phyloP scores from a whole-genome alignment of 495 filamentous ascomycete species.

The Tuber umbilicatum region DNA sequence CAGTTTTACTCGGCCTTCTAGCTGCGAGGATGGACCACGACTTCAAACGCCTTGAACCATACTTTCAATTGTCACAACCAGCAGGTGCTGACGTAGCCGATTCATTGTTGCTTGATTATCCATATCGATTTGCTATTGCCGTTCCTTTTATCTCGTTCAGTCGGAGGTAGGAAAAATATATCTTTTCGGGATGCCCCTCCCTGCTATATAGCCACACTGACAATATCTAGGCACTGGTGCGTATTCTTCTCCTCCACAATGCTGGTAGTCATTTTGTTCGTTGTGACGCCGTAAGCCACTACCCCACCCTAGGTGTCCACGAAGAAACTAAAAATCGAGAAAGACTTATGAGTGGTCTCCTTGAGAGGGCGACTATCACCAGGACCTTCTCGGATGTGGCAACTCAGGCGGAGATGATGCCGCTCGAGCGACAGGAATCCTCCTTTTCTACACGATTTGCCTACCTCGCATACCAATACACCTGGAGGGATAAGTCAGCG shows the following conservation, averaged over 20 bases:
- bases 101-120: constrained; percentile 20
- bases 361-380: constrained; percentile 1
- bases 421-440: neutral
- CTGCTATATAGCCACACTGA: neutral
- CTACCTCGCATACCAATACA: neutral
- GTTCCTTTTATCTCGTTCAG: constrained; percentile 7
- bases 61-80: constrained; percentile 15
- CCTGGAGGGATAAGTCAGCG: neutral
- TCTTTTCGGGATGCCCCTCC: neutral
- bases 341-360: constrained; percentile 7
- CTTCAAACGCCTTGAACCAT: constrained; percentile 26
- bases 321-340: neutral
- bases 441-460: neutral
- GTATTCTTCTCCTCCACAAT: constrained; percentile 8
- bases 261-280: neutral
- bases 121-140: constrained; percentile 8
- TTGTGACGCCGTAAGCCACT: neutral
- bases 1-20: constrained; percentile 11
- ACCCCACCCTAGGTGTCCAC: neutral
- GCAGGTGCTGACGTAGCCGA: constrained; percentile 14
- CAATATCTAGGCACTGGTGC: constrained; percentile 14
- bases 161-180: constrained; percentile 1
- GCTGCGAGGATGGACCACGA: constrained; percentile 15
- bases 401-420: neutral
- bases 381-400: no score